Percentiles rank a stretch among this genome's conserved stretches.
Conservation (phyloP, 208 protist species). For the Angomonas ambiguus region DNA sequence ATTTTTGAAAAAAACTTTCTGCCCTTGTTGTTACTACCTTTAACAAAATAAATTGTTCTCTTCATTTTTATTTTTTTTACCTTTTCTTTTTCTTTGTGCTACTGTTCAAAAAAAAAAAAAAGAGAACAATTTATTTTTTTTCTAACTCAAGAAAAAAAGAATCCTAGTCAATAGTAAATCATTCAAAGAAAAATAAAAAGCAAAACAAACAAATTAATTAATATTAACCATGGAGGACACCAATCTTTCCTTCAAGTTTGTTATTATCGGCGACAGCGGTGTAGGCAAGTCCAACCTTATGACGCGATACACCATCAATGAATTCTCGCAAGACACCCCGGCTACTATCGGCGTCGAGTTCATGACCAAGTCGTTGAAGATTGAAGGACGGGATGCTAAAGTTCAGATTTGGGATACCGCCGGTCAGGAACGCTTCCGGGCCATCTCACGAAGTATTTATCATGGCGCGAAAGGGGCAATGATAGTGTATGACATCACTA, state of each 20-base stretch:
- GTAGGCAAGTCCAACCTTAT: constrained; percentile 91
- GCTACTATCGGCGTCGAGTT: constrained; percentile 94
- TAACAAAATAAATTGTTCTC: constrained; percentile 9
- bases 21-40: not conserved
- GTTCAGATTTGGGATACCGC: constrained; percentile 99
- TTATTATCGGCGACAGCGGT: constrained; percentile 73
- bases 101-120: not conserved
- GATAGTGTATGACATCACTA: constrained; percentile 99
- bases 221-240: constrained; percentile 67
- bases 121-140: not conserved
- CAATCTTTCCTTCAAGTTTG: constrained; percentile 70
- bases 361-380: constrained; percentile 87
- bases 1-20: constrained; percentile 9
- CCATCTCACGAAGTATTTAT: constrained; percentile 97
- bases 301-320: constrained; percentile 83
- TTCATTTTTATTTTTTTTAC: constrained; percentile 18
- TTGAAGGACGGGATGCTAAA: constrained; percentile 96
- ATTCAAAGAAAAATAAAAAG: constrained; percentile 16
- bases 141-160: too few relatives aligned
- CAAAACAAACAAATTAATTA: constrained; percentile 16
- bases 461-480: constrained; percentile 98
- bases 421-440: constrained; percentile 98
- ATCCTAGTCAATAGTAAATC: not conserved
- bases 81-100: not conserved
- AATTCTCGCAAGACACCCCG: constrained; percentile 87